Evolutionary conservation across 768 basidiomycete genomes (phyloP).

Genomic region (Calocera viscosa): DNA sequence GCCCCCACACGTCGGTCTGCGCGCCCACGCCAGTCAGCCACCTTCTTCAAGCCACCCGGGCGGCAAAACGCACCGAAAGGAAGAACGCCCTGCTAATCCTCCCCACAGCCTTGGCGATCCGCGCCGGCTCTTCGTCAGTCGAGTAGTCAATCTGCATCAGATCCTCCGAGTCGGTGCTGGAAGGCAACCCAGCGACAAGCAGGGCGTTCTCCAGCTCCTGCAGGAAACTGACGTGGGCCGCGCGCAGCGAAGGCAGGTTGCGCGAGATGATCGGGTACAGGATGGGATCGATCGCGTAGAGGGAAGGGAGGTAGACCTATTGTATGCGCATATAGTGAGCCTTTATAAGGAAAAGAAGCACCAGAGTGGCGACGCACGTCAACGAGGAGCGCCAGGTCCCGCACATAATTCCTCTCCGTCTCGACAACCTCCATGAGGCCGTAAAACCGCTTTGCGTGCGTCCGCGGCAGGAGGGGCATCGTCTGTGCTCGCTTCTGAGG

Average conservation of each 20-base stretch:
- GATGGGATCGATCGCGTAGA: constrained; percentile 27
- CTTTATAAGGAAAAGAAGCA: neutral
- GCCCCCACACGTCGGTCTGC: constrained; percentile 36
- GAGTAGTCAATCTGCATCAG: constrained; percentile 32
- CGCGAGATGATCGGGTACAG: constrained; percentile 30
- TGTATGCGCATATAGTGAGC: constrained; percentile 2
- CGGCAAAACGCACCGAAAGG: constrained; percentile 14
- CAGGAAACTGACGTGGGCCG: constrained; percentile 33
- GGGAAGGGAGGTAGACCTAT: constrained; percentile 53
- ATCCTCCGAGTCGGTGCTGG: neutral
- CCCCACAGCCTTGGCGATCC: constrained; percentile 10
- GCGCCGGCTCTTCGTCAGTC: constrained; percentile 8
- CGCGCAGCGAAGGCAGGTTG: constrained; percentile 16
- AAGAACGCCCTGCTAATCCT: constrained; percentile 8
- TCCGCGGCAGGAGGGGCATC: constrained; percentile 5
- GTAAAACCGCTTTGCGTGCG: constrained; percentile 38
- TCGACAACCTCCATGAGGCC: constrained; percentile 73
- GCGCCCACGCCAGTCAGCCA: neutral
- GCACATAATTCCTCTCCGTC: constrained; percentile 73
- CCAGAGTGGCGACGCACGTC: constrained; percentile 35
- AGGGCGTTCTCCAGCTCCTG: neutral
- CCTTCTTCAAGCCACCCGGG: constrained; percentile 42
- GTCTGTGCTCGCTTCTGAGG: neutral
- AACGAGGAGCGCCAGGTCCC: constrained; percentile 65
- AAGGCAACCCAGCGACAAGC: neutral